phyloP scores from a whole-genome alignment of 2,329 filamentous ascomycete genomes.

The Apiospora hydei region DNA sequence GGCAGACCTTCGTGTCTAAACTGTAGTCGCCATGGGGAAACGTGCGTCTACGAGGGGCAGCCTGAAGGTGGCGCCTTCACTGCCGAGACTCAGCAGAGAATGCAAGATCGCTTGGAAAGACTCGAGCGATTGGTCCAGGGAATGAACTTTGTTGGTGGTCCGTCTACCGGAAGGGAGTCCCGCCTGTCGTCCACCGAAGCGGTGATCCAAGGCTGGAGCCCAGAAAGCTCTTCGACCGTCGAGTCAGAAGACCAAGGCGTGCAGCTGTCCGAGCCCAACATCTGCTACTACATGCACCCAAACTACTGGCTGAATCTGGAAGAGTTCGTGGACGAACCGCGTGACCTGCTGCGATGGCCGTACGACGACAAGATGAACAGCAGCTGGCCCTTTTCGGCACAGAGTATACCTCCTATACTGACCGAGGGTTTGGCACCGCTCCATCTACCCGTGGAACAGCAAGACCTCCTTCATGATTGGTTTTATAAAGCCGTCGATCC shows the following conservation, averaged over 20 bases:
- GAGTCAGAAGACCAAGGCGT: slow-evolving; percentile 24
- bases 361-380: slow-evolving; percentile 19
- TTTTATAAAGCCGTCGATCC: slow-evolving; percentile 22
- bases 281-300: slow-evolving; percentile 26
- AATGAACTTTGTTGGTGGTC: background rate
- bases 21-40: slow-evolving; percentile 24
- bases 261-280: slow-evolving; percentile 20
- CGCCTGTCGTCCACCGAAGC: slow-evolving; percentile 21
- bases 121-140: slow-evolving; percentile 23
- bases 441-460: slow-evolving; percentile 22
- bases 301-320: slow-evolving; percentile 22
- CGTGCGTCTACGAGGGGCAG: slow-evolving; percentile 20
- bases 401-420: background rate
- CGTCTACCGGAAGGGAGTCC: background rate
- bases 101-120: slow-evolving; percentile 24
- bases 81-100: slow-evolving; percentile 19
- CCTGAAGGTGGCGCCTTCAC: slow-evolving; percentile 15
- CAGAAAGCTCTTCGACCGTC: background rate
- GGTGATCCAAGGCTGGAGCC: slow-evolving; percentile 19
- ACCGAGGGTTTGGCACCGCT: slow-evolving; percentile 16
- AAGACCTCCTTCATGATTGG: slow-evolving; percentile 21
- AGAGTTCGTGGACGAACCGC: slow-evolving; percentile 24
- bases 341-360: slow-evolving; percentile 24
- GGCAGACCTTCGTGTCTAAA: slow-evolving; percentile 20
- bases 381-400: slow-evolving; percentile 2